Evolutionary conservation across 2,329 filamentous ascomycete genomes (phyloP).

Genomic region (Sarocladiaceae sp.): DNA sequence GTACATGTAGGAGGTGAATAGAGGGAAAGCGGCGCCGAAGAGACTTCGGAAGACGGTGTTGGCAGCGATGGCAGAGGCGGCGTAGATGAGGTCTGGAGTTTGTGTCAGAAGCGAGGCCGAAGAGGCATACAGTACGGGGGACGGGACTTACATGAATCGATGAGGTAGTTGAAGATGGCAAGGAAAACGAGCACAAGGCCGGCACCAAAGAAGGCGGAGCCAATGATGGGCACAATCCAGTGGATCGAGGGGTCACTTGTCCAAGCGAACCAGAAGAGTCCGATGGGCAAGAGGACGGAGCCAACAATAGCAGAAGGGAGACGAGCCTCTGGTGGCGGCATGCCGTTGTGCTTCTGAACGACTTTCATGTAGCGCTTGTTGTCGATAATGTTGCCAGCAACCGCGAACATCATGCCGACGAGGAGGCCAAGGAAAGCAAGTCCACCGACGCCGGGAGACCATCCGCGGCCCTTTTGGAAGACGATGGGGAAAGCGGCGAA

Average conservation of each 20-base stretch:
- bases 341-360: conserved; percentile 42
- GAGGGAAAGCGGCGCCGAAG: conserved; percentile 66
- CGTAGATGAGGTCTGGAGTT: conserved; percentile 59
- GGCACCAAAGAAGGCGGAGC: conserved; percentile 43
- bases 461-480: conserved; percentile 51
- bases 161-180: conserved; percentile 59
- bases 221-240: conserved; percentile 46
- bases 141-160: conserved; percentile 46
- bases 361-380: conserved; percentile 46
- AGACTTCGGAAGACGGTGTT: conserved; percentile 65
- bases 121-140: neutral
- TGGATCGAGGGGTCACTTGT: conserved; percentile 50
- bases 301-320: conserved; percentile 56
- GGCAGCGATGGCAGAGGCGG: conserved; percentile 67
- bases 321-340: conserved; percentile 57
- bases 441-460: conserved; percentile 51
- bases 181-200: conserved; percentile 60
- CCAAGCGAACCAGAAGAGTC: conserved; percentile 63
- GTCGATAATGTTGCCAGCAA: conserved; percentile 44
- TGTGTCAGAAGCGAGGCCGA: neutral
- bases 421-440: conserved; percentile 59
- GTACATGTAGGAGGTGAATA: conserved; percentile 61
- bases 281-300: conserved; percentile 49
- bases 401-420: conserved; percentile 54
- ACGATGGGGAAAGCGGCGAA: conserved; percentile 55